These are phyloP conservation scores for Pterocarpus macrocarpus DNA, from an alignment of 306 rosid genomes.

Conservation along the genomic window DNA sequence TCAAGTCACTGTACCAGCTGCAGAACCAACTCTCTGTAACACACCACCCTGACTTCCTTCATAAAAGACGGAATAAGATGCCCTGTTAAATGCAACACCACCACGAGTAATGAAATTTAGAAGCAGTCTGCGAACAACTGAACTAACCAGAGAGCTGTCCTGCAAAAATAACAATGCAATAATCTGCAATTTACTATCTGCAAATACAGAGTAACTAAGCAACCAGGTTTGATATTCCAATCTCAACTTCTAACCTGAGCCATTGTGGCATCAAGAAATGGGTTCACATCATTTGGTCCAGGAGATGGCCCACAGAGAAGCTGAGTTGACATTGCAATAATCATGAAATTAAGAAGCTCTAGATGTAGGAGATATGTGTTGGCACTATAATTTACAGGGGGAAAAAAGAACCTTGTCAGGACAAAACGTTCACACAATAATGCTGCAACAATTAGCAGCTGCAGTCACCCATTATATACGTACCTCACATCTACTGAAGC, in stretches of 20 bases:
- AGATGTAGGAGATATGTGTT: constrained; percentile 75
- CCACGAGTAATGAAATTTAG: constrained; percentile 72
- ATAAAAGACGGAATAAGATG: constrained; percentile 74
- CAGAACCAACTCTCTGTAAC: constrained; percentile 94
- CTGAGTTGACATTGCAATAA: constrained; percentile 94
- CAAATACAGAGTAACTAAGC: constrained; percentile 38
- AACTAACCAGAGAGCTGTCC: constrained; percentile 79
- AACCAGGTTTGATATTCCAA: constrained; percentile 34
- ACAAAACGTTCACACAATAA: constrained; percentile 34
- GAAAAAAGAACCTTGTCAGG: constrained; percentile 52
- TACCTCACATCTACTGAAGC: constrained; percentile 92
- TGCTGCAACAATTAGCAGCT: constrained; percentile 47
- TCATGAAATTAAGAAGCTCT: constrained; percentile 96
- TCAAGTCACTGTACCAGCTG: constrained; percentile 75
- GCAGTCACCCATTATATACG: constrained; percentile 65
- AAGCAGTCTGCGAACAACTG: constrained; percentile 77
- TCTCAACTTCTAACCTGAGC: constrained; percentile 76
- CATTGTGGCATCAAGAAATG: constrained; percentile 94
- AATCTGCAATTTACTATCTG: constrained; percentile 39
- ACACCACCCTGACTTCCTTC: constrained; percentile 92
- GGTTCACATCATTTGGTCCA: constrained; percentile 80
- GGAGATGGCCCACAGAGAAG: constrained; percentile 98
- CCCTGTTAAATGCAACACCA: constrained; percentile 60
- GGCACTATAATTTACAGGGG: constrained; percentile 53
- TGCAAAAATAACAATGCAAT: constrained; percentile 60